A percentile compares a stretch with the other conserved stretches of the same genome.
Conservation (phyloP, 2,329 filamentous ascomycete genomes). For the Trichoderma sp. region DNA sequence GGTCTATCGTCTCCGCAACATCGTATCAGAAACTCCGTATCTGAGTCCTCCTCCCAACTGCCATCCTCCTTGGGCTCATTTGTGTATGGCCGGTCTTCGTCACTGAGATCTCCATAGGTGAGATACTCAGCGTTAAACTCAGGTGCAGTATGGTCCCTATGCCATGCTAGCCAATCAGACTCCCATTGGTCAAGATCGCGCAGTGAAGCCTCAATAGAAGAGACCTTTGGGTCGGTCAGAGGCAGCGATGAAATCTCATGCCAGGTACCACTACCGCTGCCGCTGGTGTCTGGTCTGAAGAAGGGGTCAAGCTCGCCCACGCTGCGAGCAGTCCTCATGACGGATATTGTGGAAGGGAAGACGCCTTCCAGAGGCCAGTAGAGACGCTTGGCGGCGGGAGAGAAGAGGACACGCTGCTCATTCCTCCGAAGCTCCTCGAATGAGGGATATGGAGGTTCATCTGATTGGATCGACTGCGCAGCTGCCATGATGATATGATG, state of each 20-base stretch:
- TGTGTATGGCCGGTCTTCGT: constrained; percentile 2
- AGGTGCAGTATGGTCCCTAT: neutral
- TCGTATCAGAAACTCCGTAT: constrained; percentile 3
- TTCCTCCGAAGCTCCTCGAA: constrained; percentile 1
- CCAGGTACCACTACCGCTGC: neutral
- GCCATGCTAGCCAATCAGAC: constrained; percentile 3
- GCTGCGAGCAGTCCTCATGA: neutral
- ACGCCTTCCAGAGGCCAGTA: constrained; percentile 5
- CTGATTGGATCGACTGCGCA: neutral
- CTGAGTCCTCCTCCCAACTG: neutral
- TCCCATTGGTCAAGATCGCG: neutral
- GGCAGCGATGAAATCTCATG: neutral
- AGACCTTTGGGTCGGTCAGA: constrained; percentile 3
- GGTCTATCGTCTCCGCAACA: neutral
- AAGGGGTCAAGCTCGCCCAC: neutral
- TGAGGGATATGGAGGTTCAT: neutral
- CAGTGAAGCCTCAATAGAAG: constrained; percentile 7
- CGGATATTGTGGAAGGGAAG: neutral
- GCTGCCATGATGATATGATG: neutral
- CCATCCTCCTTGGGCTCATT: neutral
- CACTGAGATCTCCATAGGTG: neutral
- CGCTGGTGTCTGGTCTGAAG: neutral
- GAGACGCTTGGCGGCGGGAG: neutral
- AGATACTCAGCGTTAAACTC: neutral
- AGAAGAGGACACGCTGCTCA: neutral